These are phyloP conservation scores for Musa acuminata DNA, from an alignment of 176 grass and related monocot species.

Conservation along the genomic window DNA sequence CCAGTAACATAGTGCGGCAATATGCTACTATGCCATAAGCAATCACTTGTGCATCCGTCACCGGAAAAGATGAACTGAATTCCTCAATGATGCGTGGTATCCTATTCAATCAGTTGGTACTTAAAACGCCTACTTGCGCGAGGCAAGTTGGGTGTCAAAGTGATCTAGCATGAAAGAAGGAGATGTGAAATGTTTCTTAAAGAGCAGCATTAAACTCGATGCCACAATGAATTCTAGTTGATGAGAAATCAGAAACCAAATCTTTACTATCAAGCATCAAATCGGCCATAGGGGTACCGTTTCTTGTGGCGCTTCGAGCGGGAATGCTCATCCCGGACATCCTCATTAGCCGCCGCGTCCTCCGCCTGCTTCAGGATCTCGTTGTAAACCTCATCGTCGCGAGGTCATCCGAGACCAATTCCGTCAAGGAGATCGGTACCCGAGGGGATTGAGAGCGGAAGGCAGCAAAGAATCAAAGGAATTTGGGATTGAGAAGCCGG, in stretches of 20 bases:
- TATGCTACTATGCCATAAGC: not conserved
- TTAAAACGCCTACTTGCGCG: no score
- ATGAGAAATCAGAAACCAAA: not conserved
- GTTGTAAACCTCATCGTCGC: slow-evolving; percentile 74
- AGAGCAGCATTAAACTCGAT: not conserved
- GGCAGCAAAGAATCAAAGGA: slow-evolving; percentile 15
- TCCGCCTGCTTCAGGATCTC: slow-evolving; percentile 77
- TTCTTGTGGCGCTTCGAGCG: slow-evolving; percentile 92
- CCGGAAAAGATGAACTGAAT: not conserved
- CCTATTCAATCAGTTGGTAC: not conserved
- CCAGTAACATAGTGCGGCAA: not conserved
- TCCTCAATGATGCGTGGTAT: not conserved
- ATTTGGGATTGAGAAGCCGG: slow-evolving; percentile 69
- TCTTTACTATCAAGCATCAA: not conserved
- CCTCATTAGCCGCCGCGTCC: slow-evolving; percentile 37
- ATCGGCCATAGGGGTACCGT: slow-evolving; percentile 26
- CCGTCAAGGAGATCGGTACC: not conserved
- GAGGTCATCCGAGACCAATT: slow-evolving; percentile 7
- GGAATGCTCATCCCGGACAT: slow-evolving; percentile 53
- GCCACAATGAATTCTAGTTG: no score
- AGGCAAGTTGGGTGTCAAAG: no score
- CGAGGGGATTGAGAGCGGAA: not conserved
- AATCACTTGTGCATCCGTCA: not conserved
- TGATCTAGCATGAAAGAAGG: not conserved
- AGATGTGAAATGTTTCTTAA: not conserved